A percentile compares a stretch with the other conserved stretches of the same genome.
Conservation (phyloP, 192 early-diverging fungal genomes). For the Neocallimastix lanati region DNA sequence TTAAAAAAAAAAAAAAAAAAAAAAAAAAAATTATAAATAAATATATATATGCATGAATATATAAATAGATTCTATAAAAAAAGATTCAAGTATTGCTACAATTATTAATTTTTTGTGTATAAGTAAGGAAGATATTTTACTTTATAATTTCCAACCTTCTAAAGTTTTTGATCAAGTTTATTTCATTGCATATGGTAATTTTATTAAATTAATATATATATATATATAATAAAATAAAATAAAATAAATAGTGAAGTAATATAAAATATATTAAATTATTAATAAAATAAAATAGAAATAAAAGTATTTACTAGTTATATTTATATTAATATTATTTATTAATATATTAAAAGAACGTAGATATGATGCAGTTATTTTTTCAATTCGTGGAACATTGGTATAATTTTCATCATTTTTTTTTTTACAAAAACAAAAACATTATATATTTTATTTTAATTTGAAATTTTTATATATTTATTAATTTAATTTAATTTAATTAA, state of each 20-base stretch:
- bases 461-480: too few species aligned
- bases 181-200: not conserved
- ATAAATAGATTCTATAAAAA: not conserved
- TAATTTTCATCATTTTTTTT: not conserved
- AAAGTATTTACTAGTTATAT: too few species aligned
- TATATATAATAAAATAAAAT: too few species aligned
- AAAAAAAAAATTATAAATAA: too few species aligned
- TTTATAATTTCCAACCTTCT: not conserved
- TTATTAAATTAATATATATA: not conserved
- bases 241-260: too few species aligned
- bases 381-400: conserved; percentile 2
- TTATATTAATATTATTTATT: not conserved
- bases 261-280: too few species aligned
- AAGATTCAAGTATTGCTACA: not conserved
- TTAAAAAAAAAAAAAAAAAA: too few species aligned
- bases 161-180: not conserved
- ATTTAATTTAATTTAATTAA: too few species aligned
- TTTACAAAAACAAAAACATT: too few species aligned
- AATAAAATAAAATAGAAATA: too few species aligned
- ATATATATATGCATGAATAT: too few species aligned
- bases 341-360: not conserved
- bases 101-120: not conserved
- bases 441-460: too few species aligned
- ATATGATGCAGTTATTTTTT: not conserved
- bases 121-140: not conserved